These are phyloP conservation scores for Lactuca sativa DNA, from an alignment of 129 eudicot genomes.

Conservation along the genomic window DNA sequence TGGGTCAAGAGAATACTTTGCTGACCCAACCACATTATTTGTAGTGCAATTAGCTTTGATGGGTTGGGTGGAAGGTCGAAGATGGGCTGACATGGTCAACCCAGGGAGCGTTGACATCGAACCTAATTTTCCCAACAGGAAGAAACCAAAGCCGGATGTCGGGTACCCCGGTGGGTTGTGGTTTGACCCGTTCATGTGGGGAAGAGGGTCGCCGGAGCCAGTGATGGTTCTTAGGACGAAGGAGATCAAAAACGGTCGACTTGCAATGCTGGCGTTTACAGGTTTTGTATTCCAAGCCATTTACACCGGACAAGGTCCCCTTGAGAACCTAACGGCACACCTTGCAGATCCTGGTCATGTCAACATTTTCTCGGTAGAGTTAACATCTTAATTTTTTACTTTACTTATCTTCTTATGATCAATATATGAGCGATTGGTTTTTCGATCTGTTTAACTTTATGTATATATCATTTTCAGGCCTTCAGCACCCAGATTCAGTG, in stretches of 20 bases:
- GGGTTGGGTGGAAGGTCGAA: slow-evolving; percentile 97
- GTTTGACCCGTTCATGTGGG: slow-evolving; percentile 91
- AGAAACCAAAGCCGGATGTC: slow-evolving; percentile 71
- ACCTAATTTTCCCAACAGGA: slow-evolving; percentile 61
- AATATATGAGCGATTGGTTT: not conserved
- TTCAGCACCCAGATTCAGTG: slow-evolving; percentile 30
- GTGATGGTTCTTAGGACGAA: slow-evolving; percentile 92
- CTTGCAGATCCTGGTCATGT: slow-evolving; percentile 92
- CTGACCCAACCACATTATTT: slow-evolving; percentile 78
- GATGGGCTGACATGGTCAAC: slow-evolving; percentile 88
- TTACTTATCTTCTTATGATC: not conserved
- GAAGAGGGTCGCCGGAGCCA: slow-evolving; percentile 84
- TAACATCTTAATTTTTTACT: not conserved
- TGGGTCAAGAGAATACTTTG: slow-evolving; percentile 75
- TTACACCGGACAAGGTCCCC: slow-evolving; percentile 87
- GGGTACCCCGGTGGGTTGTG: slow-evolving; percentile 98
- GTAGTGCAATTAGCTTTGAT: slow-evolving; percentile 72
- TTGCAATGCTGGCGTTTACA: slow-evolving; percentile 87
- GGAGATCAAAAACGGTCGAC: slow-evolving; percentile 92
- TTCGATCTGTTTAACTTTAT: not conserved
- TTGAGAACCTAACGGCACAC: slow-evolving; percentile 74
- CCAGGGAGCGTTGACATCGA: slow-evolving; percentile 88
- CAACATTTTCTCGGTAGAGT: slow-evolving; percentile 78
- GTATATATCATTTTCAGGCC: slow-evolving; percentile 30
- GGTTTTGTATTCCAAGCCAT: slow-evolving; percentile 86